These are phyloP conservation scores for Pichia sp. DNA, from an alignment of 1,139 yeast genomes.

Conservation along the genomic window DNA sequence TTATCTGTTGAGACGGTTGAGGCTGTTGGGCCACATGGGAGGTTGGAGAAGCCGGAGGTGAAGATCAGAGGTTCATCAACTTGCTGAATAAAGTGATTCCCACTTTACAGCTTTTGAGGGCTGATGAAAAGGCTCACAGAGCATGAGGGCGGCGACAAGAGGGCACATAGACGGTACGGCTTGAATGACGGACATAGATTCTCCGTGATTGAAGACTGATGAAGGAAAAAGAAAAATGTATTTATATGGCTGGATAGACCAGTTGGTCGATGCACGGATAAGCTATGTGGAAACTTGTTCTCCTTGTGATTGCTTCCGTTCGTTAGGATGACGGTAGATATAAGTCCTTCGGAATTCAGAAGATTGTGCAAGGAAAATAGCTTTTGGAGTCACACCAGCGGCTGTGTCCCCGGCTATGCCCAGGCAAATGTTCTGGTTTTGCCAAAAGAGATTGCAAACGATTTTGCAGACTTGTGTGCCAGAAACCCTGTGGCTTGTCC, in stretches of 20 bases:
- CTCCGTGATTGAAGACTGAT: not conserved
- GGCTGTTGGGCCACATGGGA: not conserved
- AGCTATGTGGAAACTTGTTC: not conserved
- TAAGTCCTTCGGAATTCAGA: conserved; percentile 5
- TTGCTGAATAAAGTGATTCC: too few species aligned
- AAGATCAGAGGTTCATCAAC: too few species aligned
- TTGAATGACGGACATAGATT: not conserved
- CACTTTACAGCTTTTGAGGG: too few species aligned
- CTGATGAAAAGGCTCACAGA: too few species aligned
- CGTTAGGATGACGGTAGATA: not conserved
- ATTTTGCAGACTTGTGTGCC: conserved; percentile 7
- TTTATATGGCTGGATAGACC: not conserved
- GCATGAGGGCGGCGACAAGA: too few species aligned
- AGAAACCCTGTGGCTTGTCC: conserved; percentile 12
- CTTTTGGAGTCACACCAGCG: conserved; percentile 5
- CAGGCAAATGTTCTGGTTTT: conserved; percentile 9
- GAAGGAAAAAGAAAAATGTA: not conserved
- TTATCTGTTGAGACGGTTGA: not conserved
- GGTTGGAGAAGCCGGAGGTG: too few species aligned
- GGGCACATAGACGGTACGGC: not conserved
- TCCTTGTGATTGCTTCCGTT: not conserved
- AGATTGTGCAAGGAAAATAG: not conserved
- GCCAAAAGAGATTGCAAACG: conserved; percentile 5
- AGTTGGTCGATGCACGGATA: not conserved
- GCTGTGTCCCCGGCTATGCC: conserved; percentile 8